Conservation (phyloP, 495 filamentous ascomycete species). For the Neurospora sp. region DNA sequence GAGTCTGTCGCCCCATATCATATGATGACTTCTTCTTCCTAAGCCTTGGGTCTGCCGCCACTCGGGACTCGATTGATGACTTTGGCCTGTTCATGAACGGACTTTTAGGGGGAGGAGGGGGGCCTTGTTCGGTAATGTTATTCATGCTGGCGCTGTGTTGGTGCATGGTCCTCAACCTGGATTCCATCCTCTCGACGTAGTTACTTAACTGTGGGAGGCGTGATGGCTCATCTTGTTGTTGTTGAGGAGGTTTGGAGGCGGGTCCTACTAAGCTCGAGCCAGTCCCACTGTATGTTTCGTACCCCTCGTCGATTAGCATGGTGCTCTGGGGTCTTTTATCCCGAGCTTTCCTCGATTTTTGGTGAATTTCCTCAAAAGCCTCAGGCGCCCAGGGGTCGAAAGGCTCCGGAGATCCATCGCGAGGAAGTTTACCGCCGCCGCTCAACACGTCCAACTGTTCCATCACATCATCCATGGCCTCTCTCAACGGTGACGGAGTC, state of each 20-base stretch:
- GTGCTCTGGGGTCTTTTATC: constrained; percentile 57
- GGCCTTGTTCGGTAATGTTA: constrained; percentile 38
- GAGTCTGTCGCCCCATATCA: constrained; percentile 59
- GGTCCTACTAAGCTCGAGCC: constrained; percentile 33
- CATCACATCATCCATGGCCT: constrained; percentile 98
- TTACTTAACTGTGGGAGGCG: constrained; percentile 58
- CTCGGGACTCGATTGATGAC: constrained; percentile 35
- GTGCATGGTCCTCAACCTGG: constrained; percentile 61
- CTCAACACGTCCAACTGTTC: constrained; percentile 88
- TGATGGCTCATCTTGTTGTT: constrained; percentile 36
- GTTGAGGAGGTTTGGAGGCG: constrained; percentile 25
- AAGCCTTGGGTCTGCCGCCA: constrained; percentile 24
- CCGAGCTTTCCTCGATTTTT: constrained; percentile 27
- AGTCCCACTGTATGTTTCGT: constrained; percentile 41
- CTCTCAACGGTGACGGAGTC: constrained; percentile 82
- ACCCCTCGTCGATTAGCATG: constrained; percentile 45
- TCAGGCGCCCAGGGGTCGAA: constrained; percentile 87
- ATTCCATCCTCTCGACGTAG: constrained; percentile 86
- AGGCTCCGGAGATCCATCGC: constrained; percentile 39
- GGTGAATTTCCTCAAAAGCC: constrained; percentile 58
- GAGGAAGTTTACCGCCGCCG: constrained; percentile 35
- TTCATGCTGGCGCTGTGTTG: constrained; percentile 40
- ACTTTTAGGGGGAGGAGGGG: constrained; percentile 56
- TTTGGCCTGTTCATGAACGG: constrained; percentile 36
- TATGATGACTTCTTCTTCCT: constrained; percentile 69